A percentile compares a stretch with the other conserved stretches of the same genome.
phyloP scores from a whole-genome alignment of 1,284 basidiomycete species.

The Volvariella surrecta region DNA sequence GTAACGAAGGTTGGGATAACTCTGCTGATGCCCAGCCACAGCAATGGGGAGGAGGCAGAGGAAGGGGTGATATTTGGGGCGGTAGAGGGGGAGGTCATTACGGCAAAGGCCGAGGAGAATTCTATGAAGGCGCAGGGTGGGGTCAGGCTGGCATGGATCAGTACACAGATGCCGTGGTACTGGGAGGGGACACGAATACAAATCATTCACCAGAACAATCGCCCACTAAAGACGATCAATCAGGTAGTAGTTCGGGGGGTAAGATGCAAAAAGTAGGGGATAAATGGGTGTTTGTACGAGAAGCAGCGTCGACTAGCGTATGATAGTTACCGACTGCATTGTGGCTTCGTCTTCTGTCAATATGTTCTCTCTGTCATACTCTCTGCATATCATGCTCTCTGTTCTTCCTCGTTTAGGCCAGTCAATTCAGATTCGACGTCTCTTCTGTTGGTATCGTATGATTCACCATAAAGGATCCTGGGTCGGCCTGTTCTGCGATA shows the following conservation, averaged over 20 bases:
- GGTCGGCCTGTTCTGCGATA: slow-evolving; percentile 25
- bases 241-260: slow-evolving; percentile 24
- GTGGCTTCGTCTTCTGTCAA: slow-evolving; percentile 12
- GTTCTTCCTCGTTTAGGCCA: slow-evolving; percentile 34
- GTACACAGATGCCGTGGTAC: slow-evolving; percentile 45
- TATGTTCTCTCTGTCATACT: slow-evolving; percentile 7
- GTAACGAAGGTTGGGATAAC: slow-evolving; percentile 18
- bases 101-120: slow-evolving; percentile 26
- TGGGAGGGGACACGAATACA: slow-evolving; percentile 28
- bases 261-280: slow-evolving; percentile 66
- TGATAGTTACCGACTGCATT: slow-evolving; percentile 16
- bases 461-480: slow-evolving; percentile 13
- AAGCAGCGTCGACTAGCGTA: slow-evolving; percentile 16
- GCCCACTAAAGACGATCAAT: slow-evolving; percentile 3
- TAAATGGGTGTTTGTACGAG: slow-evolving; percentile 62
- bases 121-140: slow-evolving; percentile 13
- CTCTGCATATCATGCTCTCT: slow-evolving; percentile 19
- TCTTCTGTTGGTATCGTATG: slow-evolving; percentile 11
- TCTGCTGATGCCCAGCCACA: slow-evolving; percentile 8
- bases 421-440: slow-evolving; percentile 39
- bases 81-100: slow-evolving; percentile 28
- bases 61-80: slow-evolving; percentile 17
- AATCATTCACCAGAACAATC: slow-evolving; percentile 6
- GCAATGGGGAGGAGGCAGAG: slow-evolving; percentile 17
- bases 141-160: slow-evolving; percentile 18